Conservation (phyloP, 2,329 filamentous ascomycete genomes). For the Periconia sp. region DNA sequence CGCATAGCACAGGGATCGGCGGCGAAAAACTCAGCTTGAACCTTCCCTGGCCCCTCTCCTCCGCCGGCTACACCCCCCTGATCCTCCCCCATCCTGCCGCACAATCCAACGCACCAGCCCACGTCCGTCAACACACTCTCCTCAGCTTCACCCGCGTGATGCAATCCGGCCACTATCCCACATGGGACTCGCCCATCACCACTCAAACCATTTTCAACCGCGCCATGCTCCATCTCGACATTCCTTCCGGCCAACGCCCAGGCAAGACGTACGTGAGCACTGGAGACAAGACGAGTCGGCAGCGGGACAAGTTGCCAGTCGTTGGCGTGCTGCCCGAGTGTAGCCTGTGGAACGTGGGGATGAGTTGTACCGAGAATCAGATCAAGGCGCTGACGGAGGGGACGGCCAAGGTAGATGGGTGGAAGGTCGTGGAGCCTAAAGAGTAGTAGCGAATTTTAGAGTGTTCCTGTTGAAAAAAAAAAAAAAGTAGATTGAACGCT, state of each 20-base stretch:
- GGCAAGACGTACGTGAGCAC: neutral
- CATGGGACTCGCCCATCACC: neutral
- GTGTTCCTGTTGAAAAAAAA: neutral
- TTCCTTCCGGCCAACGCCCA: constrained; percentile 2
- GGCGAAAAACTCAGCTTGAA: constrained; percentile 69
- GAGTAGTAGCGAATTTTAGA: neutral
- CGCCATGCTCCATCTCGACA: constrained; percentile 4
- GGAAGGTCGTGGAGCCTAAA: neutral
- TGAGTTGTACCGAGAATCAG: neutral
- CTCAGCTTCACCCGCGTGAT: constrained; percentile 45
- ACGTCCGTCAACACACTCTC: constrained; percentile 41
- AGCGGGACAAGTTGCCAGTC: neutral
- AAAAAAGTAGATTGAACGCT: no score
- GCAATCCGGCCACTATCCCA: constrained; percentile 32
- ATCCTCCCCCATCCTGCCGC: constrained; percentile 20
- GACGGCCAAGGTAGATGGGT: neutral
- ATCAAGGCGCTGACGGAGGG: neutral
- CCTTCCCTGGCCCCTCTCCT: neutral
- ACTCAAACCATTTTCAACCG: constrained; percentile 10
- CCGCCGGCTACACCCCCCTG: constrained; percentile 48
- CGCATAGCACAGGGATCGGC: constrained; percentile 62
- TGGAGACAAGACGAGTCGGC: neutral
- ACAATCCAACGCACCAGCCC: constrained; percentile 36
- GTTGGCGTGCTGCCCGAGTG: neutral
- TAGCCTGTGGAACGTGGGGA: neutral